phyloP scores from a whole-genome alignment of 257 asterid species.

The Fraxinus americana region DNA sequence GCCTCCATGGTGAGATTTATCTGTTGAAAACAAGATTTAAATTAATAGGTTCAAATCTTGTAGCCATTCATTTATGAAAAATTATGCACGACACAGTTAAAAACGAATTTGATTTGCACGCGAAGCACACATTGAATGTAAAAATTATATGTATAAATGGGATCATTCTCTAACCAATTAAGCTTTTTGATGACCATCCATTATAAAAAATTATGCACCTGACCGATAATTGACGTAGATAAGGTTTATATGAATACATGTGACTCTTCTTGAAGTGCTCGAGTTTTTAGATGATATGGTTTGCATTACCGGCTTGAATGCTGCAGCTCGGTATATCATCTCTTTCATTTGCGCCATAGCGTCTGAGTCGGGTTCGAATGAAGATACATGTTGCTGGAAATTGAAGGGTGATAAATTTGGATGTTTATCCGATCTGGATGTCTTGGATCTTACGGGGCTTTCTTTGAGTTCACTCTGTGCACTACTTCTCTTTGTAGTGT shows the following conservation, averaged over 20 bases:
- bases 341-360: conserved; percentile 96
- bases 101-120: too few species aligned
- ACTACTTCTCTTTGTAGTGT: conserved; percentile 25
- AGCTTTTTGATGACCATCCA: background rate
- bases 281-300: background rate
- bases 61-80: too few species aligned
- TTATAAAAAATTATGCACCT: too few species aligned
- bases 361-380: conserved; percentile 83
- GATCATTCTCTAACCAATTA: background rate
- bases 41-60: too few species aligned
- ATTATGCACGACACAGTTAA: too few species aligned
- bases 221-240: too few species aligned
- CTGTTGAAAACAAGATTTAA: background rate
- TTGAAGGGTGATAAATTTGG: conserved; percentile 52
- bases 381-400: conserved; percentile 62
- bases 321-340: conserved; percentile 92
- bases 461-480: conserved; percentile 28
- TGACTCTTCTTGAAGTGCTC: too few species aligned
- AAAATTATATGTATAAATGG: too few species aligned
- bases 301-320: conserved; percentile 68
- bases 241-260: too few species aligned
- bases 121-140: too few species aligned
- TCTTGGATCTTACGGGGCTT: conserved; percentile 33
- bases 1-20: conserved; percentile 38
- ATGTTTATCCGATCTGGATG: conserved; percentile 20